These are phyloP conservation scores for Zea luxurians DNA, from an alignment of 176 grass and related monocot genomes.

Conservation along the genomic window DNA sequence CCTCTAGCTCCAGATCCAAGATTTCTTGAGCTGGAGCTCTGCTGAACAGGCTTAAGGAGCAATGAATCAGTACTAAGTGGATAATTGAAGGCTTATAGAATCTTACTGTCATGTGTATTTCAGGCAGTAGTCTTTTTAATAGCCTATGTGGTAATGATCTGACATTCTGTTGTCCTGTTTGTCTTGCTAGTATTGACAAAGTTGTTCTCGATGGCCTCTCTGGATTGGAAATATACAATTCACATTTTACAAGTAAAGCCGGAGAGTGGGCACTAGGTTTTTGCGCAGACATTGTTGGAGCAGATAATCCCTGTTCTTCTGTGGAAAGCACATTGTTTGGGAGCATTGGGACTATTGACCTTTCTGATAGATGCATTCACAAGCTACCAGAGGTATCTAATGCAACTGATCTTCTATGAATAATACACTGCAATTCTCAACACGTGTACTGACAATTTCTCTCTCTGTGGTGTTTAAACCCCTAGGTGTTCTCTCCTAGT, in stretches of 20 bases:
- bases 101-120: conserved; percentile 18
- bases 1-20: not conserved
- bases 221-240: conserved; percentile 86
- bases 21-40: not conserved
- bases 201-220: conserved; percentile 59
- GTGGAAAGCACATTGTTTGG: conserved; percentile 49
- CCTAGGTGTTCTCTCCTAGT: conserved; percentile 70
- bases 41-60: not conserved
- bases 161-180: conserved; percentile 41
- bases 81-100: conserved; percentile 6
- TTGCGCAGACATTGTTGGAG: conserved; percentile 68
- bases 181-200: conserved; percentile 51
- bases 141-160: conserved; percentile 1
- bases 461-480: conserved; percentile 18
- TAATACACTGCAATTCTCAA: not conserved
- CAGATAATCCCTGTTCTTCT: conserved; percentile 69
- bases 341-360: conserved; percentile 61
- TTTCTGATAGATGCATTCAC: conserved; percentile 80
- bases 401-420: not conserved
- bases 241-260: conserved; percentile 67
- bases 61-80: conserved; percentile 21
- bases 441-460: conserved; percentile 15
- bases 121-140: conserved; percentile 8
- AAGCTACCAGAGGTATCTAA: conserved; percentile 62
- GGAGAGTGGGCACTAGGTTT: conserved; percentile 83